Evolutionary conservation across 2,329 filamentous ascomycete species (phyloP).

Genomic region (Neofusicoccum ribis): DNA sequence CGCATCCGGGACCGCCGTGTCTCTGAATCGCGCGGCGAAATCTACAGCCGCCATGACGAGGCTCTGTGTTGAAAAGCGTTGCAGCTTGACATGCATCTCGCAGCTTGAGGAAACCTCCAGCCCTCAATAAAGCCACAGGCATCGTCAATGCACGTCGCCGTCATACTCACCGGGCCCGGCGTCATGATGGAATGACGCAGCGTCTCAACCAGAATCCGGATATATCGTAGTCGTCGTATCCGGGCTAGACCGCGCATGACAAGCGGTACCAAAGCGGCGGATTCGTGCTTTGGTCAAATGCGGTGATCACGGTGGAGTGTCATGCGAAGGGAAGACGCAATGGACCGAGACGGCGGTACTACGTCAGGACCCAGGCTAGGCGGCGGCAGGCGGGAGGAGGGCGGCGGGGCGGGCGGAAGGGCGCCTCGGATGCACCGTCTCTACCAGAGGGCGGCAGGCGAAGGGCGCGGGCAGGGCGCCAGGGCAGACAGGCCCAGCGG

Average conservation of each 20-base stretch:
- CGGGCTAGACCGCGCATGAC: neutral
- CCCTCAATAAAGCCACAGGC: too few relatives aligned
- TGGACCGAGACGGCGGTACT: neutral
- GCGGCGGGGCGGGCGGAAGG: neutral
- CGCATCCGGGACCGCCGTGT: too few relatives aligned
- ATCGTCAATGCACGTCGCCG: too few relatives aligned
- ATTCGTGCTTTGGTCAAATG: neutral
- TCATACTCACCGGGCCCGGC: too few relatives aligned
- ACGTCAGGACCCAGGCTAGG: neutral
- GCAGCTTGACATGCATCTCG: too few relatives aligned
- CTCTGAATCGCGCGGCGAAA: too few relatives aligned
- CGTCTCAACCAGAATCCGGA: too few relatives aligned
- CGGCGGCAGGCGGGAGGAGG: neutral
- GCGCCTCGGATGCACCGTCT: neutral
- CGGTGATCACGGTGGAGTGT: neutral
- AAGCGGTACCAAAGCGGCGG: neutral
- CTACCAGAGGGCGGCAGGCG: neutral
- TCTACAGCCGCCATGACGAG: too few relatives aligned
- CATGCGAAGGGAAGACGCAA: neutral
- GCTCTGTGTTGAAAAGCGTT: too few relatives aligned
- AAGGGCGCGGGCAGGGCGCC: neutral
- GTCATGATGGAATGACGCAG: too few relatives aligned
- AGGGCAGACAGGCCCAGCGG: neutral
- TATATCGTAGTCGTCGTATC: neutral
- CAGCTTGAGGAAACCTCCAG: too few relatives aligned